Evolutionary conservation across 2,329 filamentous ascomycete species (phyloP), one percentile per base, ranked within the genome.

Genomic region (Claviceps sp.): DNA sequence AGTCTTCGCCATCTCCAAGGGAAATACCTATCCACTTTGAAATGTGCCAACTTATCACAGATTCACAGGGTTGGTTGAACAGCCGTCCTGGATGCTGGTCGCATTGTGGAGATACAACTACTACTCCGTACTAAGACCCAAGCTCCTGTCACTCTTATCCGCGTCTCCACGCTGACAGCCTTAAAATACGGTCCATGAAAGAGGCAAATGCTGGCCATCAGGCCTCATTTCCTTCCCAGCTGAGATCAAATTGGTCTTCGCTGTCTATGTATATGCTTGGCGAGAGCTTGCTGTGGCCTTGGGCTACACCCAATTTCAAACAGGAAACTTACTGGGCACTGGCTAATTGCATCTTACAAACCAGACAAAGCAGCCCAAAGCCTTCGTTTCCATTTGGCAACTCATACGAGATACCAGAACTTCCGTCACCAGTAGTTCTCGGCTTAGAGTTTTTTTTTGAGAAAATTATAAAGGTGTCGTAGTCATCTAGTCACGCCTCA

Each of bases 1-100:
- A 18, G 3, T 41, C 37, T 37, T 40, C 42, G n/a, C 41, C 18
- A 4, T 34, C 30, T 11, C 30, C 30, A 11, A 11, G 30, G 9
- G 30, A 43, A 47, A 20, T 16, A 22, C 20, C 24, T 48, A 47
- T 45, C 52, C 48, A 50, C 52, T 53, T 48, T 48, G 47, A 40
- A 34, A 47, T 50, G 20, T 43, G 14, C 38, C 36, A 48, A 42
- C 43, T 24, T 37, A 37, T 22, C 44, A 37, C 22, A 22, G 22
- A 4, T 2, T 22, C 18, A 18, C 34, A 44, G 40, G 37, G 34
- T 41, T 34, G 30, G 34, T 41, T 34, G 48, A 36, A 26, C 40
- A 47, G 45, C 16, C 16, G 18, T 53, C 37, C 8, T 40, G 37
- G 44, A 26, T 50, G 30, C 45, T 43, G 18, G 49, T 34, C 38